A percentile compares a stretch with the other conserved stretches of the same genome.
phyloP scores from a whole-genome alignment of 2,329 filamentous ascomycete genomes.

The Emydomyces testavorans region DNA sequence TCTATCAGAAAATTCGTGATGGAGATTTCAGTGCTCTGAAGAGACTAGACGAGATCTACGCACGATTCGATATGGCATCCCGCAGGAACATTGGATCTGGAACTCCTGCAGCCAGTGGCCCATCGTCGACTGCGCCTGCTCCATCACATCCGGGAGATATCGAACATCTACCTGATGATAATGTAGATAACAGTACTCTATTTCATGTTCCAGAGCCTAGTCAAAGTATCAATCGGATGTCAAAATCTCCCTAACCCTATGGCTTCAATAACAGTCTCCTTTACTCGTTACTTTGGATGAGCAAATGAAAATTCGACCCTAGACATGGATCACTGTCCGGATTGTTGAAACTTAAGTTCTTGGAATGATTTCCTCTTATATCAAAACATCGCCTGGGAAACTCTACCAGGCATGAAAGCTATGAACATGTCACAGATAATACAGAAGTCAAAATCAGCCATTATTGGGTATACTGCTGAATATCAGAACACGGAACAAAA shows the following conservation, averaged over 20 bases:
- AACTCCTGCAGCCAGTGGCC: neutral
- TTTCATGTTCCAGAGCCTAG: too few species aligned
- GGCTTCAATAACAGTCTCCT: too few species aligned
- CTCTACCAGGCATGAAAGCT: too few species aligned
- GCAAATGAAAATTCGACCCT: too few species aligned
- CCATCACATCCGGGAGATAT: neutral
- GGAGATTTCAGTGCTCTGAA: conserved; percentile 30
- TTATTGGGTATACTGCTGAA: conserved; percentile 6
- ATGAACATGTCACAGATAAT: neutral
- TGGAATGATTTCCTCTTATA: too few species aligned
- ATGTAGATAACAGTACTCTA: too few species aligned
- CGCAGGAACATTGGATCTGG: neutral
- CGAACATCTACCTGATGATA: neutral
- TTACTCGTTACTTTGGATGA: too few species aligned
- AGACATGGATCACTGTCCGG: too few species aligned
- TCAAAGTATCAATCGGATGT: too few species aligned
- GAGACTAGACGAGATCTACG: conserved; percentile 30
- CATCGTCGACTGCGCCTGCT: neutral
- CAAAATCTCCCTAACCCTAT: too few species aligned
- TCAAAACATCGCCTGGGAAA: too few species aligned
- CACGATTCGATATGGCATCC: conserved; percentile 10
- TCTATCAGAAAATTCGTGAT: conserved; percentile 28
- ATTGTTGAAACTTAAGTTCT: too few species aligned
- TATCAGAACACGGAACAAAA: neutral
- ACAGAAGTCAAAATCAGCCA: neutral